Evolutionary conservation across 176 grass and related monocot genomes (phyloP), one percentile per base, ranked within the genome.

Genomic region (Avena insularis): DNA sequence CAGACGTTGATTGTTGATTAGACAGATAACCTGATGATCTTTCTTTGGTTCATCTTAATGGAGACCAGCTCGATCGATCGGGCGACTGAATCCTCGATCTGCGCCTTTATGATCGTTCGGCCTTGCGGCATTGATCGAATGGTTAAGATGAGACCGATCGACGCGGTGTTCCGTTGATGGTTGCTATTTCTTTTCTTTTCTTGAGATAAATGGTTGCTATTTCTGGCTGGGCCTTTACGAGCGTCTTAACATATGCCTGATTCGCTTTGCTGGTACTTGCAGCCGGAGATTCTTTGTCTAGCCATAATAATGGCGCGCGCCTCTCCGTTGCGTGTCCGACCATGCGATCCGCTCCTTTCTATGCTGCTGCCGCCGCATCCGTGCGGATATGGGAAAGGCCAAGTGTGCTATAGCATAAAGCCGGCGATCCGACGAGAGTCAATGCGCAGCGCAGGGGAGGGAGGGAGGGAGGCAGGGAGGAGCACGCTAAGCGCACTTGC

Each of bases 361-460:
- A 71, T 43, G 40, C 40, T 13, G 47, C 47, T 3, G 51, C 23
- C 20, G 66, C 31, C 12, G 46, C 86, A 78, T 85, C 62, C 86
- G 71, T 91, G 78, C 33, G 86, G 70, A 47, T 14, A 57, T 56
- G 71, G 82, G 13, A 78, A 88, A 85, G 70, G 46, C 72, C 33
- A 23, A 61, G 57, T 20, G 56, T 54, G 51, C 51, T 54, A 23
- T 65, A 16, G 23, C 12, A 75, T 38, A 75, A 84, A 84, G 80
- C 23, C 65, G 69, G 73, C 23, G 45, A 57, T 84, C 21, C 55
- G 15, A 66, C 63, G 63, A 66, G 63, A 81, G 36, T 86, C 69
- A 59, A 68, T 51, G 36, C 10, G 13, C 2, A 43, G 36, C 10
- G 13, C 2, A 43, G 40, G 40, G 40, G 40, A 43, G 36, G 36